A percentile compares a stretch with the other conserved stretches of the same genome.
phyloP scores from a whole-genome alignment of 2,329 filamentous ascomycete species.

The Talaromyces atroroseus region DNA sequence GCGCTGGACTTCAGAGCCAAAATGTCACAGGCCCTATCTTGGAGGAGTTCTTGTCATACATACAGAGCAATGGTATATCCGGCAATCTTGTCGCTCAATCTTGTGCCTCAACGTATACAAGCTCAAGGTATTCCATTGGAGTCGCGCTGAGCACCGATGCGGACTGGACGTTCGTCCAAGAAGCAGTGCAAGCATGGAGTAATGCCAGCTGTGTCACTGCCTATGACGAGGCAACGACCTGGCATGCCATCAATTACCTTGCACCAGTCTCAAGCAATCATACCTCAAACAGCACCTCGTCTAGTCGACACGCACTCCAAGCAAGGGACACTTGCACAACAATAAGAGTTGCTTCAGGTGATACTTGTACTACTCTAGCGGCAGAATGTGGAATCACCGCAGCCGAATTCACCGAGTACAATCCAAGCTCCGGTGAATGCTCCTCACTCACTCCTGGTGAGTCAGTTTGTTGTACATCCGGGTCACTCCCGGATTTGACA shows the following conservation, averaged over 20 bases:
- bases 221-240: neutral
- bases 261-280: neutral
- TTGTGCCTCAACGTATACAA: neutral
- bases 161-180: neutral
- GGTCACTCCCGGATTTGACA: neutral
- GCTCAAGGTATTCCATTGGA: neutral
- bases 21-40: neutral
- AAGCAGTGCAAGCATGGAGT: neutral
- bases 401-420: conserved; percentile 37
- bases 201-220: neutral
- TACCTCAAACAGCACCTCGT: neutral
- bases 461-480: neutral
- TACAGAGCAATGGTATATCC: neutral
- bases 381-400: conserved; percentile 35
- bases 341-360: conserved; percentile 27
- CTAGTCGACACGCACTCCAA: neutral
- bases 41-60: neutral
- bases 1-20: neutral
- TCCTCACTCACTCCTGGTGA: neutral
- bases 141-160: neutral
- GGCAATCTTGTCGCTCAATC: neutral
- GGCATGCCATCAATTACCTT: neutral
- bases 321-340: neutral
- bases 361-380: conserved; percentile 36
- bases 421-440: conserved; percentile 17